Evolutionary conservation across 1,284 basidiomycete species (phyloP).

Genomic region (Cutaneotrichosporon dermatis): DNA sequence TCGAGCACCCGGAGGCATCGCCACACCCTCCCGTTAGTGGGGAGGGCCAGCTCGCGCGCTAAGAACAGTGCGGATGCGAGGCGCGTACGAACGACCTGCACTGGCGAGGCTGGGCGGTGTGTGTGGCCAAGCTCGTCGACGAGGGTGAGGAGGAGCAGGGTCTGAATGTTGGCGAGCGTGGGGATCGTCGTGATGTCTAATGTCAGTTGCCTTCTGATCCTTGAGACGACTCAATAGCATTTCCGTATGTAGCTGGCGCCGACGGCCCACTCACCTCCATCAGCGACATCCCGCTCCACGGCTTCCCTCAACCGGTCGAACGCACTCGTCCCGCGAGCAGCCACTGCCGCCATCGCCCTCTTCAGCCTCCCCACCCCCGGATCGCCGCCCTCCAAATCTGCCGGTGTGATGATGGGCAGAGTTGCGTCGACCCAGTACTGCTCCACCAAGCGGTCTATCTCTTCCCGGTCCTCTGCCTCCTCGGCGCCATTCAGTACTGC

Average conservation of each 20-base stretch:
- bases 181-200: constrained; percentile 23
- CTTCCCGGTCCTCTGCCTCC: no score
- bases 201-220: neutral
- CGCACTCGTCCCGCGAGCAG: constrained; percentile 7
- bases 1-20: constrained; percentile 25
- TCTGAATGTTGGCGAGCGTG: constrained; percentile 25
- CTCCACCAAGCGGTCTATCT: constrained; percentile 20
- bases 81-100: constrained; percentile 16
- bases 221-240: neutral
- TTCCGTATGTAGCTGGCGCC: no score
- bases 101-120: constrained; percentile 17
- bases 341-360: constrained; percentile 29
- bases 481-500: no score
- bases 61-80: constrained; percentile 23
- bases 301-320: constrained; percentile 25
- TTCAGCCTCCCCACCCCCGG: constrained; percentile 6
- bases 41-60: constrained; percentile 22
- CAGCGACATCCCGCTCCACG: constrained; percentile 19
- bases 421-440: constrained; percentile 22
- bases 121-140: constrained; percentile 27
- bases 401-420: constrained; percentile 23
- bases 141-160: constrained; percentile 21
- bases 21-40: constrained; percentile 19
- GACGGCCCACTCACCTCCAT: constrained; percentile 16
- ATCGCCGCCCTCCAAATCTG: constrained; percentile 19